phyloP scores from a whole-genome alignment of 331 rosid genomes.

The Quercus phellos region DNA sequence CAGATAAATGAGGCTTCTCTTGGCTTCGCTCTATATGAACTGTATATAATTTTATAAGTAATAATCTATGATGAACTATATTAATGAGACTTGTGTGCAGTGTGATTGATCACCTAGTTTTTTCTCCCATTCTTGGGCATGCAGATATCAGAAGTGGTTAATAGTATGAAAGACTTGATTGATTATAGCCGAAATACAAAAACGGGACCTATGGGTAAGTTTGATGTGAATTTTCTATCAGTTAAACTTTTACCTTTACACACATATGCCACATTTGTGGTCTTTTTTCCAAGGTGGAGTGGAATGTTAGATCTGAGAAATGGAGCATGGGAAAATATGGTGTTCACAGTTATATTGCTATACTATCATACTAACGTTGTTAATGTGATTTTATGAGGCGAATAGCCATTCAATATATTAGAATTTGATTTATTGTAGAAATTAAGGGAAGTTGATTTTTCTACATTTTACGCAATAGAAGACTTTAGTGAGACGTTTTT shows the following conservation, averaged over 20 bases:
- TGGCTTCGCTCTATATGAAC: too few species aligned
- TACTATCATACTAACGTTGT: neutral
- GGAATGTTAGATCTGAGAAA: neutral
- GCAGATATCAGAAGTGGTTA: slow-evolving; percentile 98
- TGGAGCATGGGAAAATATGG: neutral
- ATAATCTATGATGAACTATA: neutral
- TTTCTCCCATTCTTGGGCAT: slow-evolving; percentile 13
- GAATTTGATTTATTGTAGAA: neutral
- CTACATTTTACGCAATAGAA: neutral
- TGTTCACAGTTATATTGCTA: neutral
- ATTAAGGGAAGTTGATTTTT: neutral
- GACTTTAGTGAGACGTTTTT: neutral
- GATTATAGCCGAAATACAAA: slow-evolving; percentile 90
- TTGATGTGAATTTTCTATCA: neutral
- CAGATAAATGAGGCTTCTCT: neutral
- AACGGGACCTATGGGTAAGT: slow-evolving; percentile 94
- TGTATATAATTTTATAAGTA: too few species aligned
- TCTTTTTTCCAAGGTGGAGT: neutral
- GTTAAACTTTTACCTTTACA: neutral
- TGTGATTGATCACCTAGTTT: slow-evolving; percentile 11
- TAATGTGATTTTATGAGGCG: neutral
- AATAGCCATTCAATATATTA: neutral
- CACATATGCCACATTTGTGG: neutral
- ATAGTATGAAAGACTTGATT: slow-evolving; percentile 97
- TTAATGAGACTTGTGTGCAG: neutral